phyloP scores from a whole-genome alignment of 1,284 basidiomycete species.

The Ganoderma lingzhi region DNA sequence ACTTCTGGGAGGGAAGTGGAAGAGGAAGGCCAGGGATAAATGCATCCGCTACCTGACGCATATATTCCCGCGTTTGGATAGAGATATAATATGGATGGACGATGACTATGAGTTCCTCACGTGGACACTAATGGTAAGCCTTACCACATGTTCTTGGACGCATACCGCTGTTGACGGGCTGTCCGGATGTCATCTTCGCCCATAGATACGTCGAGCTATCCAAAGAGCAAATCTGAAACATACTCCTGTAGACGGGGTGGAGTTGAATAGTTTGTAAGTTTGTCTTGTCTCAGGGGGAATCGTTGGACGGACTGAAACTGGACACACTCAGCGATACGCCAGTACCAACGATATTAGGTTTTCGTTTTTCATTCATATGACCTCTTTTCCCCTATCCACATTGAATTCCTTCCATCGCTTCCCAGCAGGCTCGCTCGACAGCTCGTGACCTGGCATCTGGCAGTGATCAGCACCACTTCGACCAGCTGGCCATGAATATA shows the following conservation, averaged over 20 bases:
- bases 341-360: background rate
- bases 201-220: too few species aligned
- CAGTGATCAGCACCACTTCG: background rate
- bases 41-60: background rate
- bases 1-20: background rate
- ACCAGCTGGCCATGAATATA: too few species aligned
- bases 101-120: background rate
- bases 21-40: background rate
- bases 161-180: background rate
- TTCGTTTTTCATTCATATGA: too few species aligned
- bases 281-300: background rate
- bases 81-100: background rate
- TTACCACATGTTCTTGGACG: background rate
- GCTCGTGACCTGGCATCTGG: too few species aligned
- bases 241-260: conserved; percentile 55
- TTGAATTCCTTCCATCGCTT: too few species aligned
- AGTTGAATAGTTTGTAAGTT: conserved; percentile 62
- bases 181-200: too few species aligned
- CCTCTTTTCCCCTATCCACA: too few species aligned
- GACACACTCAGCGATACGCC: background rate
- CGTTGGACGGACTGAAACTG: background rate
- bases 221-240: background rate
- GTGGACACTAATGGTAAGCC: background rate
- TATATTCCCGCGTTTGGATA: background rate
- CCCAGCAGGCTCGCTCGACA: too few species aligned